These are phyloP conservation scores for Pisolithus marmoratus DNA, from an alignment of 768 basidiomycete genomes.

Conservation along the genomic window DNA sequence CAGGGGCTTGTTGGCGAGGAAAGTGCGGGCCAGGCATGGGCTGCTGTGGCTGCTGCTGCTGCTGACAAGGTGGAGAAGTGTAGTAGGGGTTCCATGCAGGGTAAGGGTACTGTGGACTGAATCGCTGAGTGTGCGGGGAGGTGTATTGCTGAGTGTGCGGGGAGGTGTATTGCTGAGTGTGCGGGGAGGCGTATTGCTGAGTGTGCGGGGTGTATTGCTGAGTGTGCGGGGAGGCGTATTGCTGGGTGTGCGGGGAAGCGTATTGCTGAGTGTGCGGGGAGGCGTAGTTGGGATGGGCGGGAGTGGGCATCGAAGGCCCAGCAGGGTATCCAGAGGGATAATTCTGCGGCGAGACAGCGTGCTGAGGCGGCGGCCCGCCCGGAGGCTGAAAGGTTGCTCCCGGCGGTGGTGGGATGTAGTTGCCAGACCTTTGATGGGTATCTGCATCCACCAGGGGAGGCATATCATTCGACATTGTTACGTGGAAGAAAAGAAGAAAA, in stretches of 20 bases:
- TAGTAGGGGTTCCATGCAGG: conserved; percentile 10
- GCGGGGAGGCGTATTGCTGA: neutral
- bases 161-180: conserved; percentile 1
- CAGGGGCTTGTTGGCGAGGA: conserved; percentile 14
- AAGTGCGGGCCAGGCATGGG: conserved; percentile 27
- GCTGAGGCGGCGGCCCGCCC: conserved; percentile 10
- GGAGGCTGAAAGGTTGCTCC: conserved; percentile 12
- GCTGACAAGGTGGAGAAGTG: conserved; percentile 1
- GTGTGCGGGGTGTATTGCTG: no score
- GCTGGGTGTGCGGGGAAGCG: neutral
- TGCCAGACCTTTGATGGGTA: neutral
- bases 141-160: conserved; percentile 5
- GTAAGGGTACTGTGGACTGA: conserved; percentile 8
- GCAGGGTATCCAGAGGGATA: neutral
- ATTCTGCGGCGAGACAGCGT: neutral
- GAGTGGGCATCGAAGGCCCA: neutral
- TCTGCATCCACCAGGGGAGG: conserved; percentile 20
- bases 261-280: conserved; percentile 3
- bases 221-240: conserved; percentile 1
- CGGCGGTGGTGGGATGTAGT: conserved; percentile 20
- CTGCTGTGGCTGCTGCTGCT: conserved; percentile 10
- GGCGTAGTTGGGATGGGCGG: neutral
- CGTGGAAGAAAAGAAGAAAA: conserved; percentile 7
- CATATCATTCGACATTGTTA: conserved; percentile 17
- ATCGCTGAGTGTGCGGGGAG: conserved; percentile 2